phyloP scores from a whole-genome alignment of 441 rosid species.

The Flueggea neowawraea region DNA sequence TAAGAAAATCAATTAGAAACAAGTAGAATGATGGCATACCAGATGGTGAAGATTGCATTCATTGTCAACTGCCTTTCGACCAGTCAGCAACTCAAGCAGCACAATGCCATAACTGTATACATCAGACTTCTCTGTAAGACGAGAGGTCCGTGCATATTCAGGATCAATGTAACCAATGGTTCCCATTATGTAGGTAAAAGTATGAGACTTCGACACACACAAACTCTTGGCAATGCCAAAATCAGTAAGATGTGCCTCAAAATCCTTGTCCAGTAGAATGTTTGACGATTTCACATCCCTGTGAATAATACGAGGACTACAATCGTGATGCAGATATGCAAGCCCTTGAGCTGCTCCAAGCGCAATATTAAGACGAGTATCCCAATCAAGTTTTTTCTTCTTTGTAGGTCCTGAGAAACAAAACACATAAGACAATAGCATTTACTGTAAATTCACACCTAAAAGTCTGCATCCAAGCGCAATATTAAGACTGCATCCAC shows the following conservation, averaged over 20 bases:
- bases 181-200: constrained; percentile 88
- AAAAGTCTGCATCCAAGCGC: too few relatives aligned
- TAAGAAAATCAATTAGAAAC: too few relatives aligned
- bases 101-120: constrained; percentile 93
- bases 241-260: constrained; percentile 94
- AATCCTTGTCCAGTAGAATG: constrained; percentile 84
- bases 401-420: constrained; percentile 56
- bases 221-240: constrained; percentile 95
- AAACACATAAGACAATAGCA: constrained; percentile 3
- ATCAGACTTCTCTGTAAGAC: constrained; percentile 89
- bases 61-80: constrained; percentile 89
- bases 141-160: constrained; percentile 96
- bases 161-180: constrained; percentile 98
- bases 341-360: constrained; percentile 96
- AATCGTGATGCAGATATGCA: constrained; percentile 92
- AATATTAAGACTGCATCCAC: neutral
- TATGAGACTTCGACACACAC: constrained; percentile 75
- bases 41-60: constrained; percentile 94
- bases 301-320: constrained; percentile 94
- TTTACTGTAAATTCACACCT: neutral
- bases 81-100: constrained; percentile 88
- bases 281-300: constrained; percentile 94
- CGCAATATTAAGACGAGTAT: constrained; percentile 77
- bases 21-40: constrained; percentile 40
- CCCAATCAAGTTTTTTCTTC: constrained; percentile 89